Evolutionary conservation across 2,329 filamentous ascomycete genomes (phyloP), one percentile per base, ranked within the genome.

Genomic region (Phialocephala sp.): DNA sequence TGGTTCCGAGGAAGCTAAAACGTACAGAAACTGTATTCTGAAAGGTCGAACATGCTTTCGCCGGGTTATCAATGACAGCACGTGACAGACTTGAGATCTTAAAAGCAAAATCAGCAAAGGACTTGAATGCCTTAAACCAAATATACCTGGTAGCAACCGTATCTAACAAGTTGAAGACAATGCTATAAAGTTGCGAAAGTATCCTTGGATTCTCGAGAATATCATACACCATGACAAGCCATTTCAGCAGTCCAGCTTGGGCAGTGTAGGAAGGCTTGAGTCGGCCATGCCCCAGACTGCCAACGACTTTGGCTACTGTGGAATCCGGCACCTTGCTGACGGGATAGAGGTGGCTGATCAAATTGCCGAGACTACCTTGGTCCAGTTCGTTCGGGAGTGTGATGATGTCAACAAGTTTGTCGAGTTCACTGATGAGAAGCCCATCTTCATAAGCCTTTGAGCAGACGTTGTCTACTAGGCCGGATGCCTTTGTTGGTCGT

Each of bases 31-130:
- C 74, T 96, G 92, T 65, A 97, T 94, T 65, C 93, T 85, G 75
- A 93, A 94, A 1, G 92, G 92, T 69, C 90, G 89, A 54, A 97
- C 92, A 78, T 97, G 92, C 74, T 89, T 92, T 63, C 93, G 87
- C 63, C 91, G 84, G 55, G 93, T 96, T 56, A 94, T 87, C 36
- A 94, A 78, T 3, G 91, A 92, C 24, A 97, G 82, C 41, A 97
- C 78, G 78, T 96, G 91, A 74, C 92, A 94, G 59, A 95, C 76
- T 68, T 73, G 73, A 60, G 74, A 61, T 67, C 75, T 54, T 73
- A n/a, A 24, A 43, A 47, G 47, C 27, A 66, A 47, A n/a, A 58
- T 66, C 41, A 66, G 65, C 24, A 14, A n/a, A 45, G 22, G 39
- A 5, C 35, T n/a, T n/a, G 14, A 43, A 20, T 35, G n/a, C 9